phyloP scores from a whole-genome alignment of 345 rosid species.

The Populus ilicifolia region DNA sequence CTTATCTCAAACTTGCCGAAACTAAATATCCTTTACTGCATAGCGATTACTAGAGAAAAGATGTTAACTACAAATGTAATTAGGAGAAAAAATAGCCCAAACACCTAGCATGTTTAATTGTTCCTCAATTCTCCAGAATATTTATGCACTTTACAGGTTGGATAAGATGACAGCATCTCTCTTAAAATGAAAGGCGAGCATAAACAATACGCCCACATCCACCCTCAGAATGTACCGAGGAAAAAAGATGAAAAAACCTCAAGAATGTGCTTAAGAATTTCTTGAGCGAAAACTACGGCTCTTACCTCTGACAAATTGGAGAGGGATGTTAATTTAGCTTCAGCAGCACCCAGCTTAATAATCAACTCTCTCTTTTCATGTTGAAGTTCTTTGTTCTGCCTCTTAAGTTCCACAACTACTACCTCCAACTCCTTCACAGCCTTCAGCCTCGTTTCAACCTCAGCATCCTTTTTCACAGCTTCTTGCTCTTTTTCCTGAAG shows the following conservation, averaged over 20 bases:
- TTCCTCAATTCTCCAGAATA: neutral
- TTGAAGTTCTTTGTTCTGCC: conserved; percentile 90
- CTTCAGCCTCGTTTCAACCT: conserved; percentile 70
- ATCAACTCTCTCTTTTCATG: conserved; percentile 85
- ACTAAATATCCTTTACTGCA: neutral
- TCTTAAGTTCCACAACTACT: conserved; percentile 83
- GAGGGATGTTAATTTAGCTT: conserved; percentile 63
- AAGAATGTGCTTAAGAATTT: neutral
- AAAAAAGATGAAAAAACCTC: neutral
- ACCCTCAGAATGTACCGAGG: neutral
- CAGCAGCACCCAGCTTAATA: conserved; percentile 75
- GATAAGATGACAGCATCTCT: neutral
- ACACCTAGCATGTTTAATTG: neutral
- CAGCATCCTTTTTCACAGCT: conserved; percentile 64
- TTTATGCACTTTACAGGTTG: neutral
- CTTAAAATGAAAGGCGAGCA: neutral
- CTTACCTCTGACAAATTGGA: conserved; percentile 91
- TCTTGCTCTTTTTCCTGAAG: conserved; percentile 82
- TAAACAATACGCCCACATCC: neutral
- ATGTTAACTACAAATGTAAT: neutral
- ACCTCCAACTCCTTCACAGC: conserved; percentile 68
- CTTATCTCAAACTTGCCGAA: neutral
- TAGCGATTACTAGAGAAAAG: neutral
- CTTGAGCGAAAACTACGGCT: neutral
- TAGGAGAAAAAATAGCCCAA: neutral